Evolutionary conservation across 257 asterid genomes (phyloP).

Genomic region (Penstemon newberryi): DNA sequence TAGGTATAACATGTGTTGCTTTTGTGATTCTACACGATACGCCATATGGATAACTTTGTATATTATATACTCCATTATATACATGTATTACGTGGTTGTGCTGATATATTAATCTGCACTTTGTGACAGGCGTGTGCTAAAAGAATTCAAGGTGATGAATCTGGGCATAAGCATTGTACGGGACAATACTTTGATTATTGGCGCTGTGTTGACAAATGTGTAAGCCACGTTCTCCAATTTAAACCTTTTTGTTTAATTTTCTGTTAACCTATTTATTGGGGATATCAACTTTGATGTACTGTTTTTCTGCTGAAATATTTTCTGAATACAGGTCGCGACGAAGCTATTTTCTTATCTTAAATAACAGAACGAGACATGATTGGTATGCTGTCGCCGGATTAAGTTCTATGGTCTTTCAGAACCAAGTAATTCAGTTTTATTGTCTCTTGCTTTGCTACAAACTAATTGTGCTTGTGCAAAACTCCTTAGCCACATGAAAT

Average conservation of each 20-base stretch:
- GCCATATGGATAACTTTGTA: not conserved
- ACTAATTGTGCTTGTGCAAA: constrained; percentile 19
- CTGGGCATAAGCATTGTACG: constrained; percentile 79
- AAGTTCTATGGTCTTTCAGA: constrained; percentile 18
- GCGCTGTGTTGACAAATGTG: constrained; percentile 72
- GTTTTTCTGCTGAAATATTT: constrained; percentile 12
- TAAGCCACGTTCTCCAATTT: constrained; percentile 24
- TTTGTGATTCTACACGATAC: too few species aligned
- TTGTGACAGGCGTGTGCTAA: constrained; percentile 58
- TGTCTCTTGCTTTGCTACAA: constrained; percentile 17
- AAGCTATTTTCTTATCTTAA: constrained; percentile 49
- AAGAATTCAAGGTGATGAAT: constrained; percentile 72
- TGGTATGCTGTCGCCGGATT: constrained; percentile 23
- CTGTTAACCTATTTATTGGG: not conserved
- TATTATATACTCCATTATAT: too few species aligned
- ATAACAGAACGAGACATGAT: constrained; percentile 29
- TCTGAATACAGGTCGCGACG: constrained; percentile 42
- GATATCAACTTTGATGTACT: not conserved
- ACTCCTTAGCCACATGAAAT: constrained; percentile 20
- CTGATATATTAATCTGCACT: constrained; percentile 3
- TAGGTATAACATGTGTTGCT: not conserved
- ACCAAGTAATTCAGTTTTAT: constrained; percentile 19
- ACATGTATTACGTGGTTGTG: not conserved
- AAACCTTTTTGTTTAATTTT: not conserved
- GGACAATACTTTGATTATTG: constrained; percentile 89